Base-by-base conservation (phyloP, 345 rosid species). In the Brassica rapa region DNA sequence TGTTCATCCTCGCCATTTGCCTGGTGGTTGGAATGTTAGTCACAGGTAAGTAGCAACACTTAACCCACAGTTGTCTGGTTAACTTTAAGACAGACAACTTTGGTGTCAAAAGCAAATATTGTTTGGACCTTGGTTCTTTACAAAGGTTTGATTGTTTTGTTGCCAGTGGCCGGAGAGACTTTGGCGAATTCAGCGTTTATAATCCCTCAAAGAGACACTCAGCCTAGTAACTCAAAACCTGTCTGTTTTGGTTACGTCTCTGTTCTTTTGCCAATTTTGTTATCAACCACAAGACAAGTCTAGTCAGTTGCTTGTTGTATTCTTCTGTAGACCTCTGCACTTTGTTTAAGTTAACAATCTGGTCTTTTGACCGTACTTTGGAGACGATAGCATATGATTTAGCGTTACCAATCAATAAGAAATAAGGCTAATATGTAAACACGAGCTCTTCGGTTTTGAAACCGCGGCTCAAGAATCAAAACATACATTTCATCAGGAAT, bases 161-260 rank as follows among this genome's bases (percentile, higher is more conserved):
- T 83, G 77, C 69, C 87, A 93, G 99, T 83, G 97, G 98, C 49
- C 91, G 86, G 77, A 90, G 98, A 83, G 97, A 91, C 12, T 94
- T 92, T 23, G 97, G 97, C 0, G 97, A 95, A 57, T 93, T 85
- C 87, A 95, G 98, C 59, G 96, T 93, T 25, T 95, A 88, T 85
- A 90, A 89, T 82, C 93, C 92, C 41, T 74, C 83, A 32, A 90
- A 86, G 80, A 87, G 81, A 72, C 60, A 51, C 59, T 73, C 78
- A 6, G n/a, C 74, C 49, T 65, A 61, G 60, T 65, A 64, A 74
- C 37, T 32, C n/a, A 3, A 8, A 3, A 32, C 35, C 6, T 30
- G 10, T 9, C 24, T 32, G 61, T 43, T 70, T 32, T 19, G 71
- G 53, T 8, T 27, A 15, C 21, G 1, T 51, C 16, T 77, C 10